These are phyloP conservation scores for Anisodus tanguticus DNA, from an alignment of 257 asterid species.

Conservation along the genomic window DNA sequence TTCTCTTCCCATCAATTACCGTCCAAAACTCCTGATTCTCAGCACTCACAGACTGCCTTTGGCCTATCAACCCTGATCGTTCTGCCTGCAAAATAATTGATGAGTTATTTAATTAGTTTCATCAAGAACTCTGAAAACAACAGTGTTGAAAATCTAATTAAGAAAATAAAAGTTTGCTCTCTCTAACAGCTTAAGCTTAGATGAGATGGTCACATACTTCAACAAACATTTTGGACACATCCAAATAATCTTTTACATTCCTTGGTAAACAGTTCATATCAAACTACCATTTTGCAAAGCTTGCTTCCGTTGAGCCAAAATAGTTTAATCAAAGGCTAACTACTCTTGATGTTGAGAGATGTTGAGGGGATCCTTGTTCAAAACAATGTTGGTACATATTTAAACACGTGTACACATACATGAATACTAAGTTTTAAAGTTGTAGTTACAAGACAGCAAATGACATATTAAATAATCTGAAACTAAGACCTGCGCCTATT, in stretches of 20 bases:
- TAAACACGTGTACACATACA: background rate
- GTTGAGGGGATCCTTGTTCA: background rate
- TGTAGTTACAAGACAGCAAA: background rate
- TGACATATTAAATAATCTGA: background rate
- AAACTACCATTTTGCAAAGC: background rate
- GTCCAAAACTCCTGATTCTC: slow-evolving; percentile 72
- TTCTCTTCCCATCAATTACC: slow-evolving; percentile 71
- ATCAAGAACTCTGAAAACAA: background rate
- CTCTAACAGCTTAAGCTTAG: too few species aligned
- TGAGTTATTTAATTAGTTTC: background rate
- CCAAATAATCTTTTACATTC: background rate
- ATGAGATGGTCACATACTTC: too few species aligned
- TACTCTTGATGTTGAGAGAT: background rate
- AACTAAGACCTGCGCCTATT: background rate
- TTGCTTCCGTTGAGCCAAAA: background rate
- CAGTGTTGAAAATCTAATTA: background rate
- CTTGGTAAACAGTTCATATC: background rate
- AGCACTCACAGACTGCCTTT: slow-evolving; percentile 56
- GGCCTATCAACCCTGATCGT: slow-evolving; percentile 56
- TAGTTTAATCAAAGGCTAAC: background rate
- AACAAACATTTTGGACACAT: background rate
- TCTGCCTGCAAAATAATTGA: slow-evolving; percentile 55
- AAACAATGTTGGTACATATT: background rate
- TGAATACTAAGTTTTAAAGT: background rate
- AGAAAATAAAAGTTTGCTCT: too few species aligned